Percentiles rank a stretch among this genome's conserved stretches.
Evolutionary conservation across 202 grass and related monocot genomes (phyloP).

Genomic region (Schoenoplectus tabernaemontani): DNA sequence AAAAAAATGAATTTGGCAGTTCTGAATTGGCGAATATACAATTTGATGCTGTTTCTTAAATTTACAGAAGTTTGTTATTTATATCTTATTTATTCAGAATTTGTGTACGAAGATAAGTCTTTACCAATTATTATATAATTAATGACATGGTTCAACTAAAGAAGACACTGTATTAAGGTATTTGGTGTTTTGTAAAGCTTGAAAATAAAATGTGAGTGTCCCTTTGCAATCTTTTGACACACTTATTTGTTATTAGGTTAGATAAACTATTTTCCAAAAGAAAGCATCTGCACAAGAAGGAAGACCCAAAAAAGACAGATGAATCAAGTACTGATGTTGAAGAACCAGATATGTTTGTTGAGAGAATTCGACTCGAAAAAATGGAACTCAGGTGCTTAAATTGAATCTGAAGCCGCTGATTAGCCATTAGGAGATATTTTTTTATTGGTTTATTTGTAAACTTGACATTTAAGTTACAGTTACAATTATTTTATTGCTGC

Average conservation of each 20-base stretch:
- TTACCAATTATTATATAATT: neutral
- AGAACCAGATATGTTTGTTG: constrained; percentile 57
- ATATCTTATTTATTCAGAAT: neutral
- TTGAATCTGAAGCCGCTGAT: neutral
- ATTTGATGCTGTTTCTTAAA: neutral
- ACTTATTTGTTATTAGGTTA: constrained; percentile 38
- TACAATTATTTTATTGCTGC: neutral
- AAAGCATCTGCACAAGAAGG: constrained; percentile 21
- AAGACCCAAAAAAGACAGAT: constrained; percentile 62
- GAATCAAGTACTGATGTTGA: constrained; percentile 40
- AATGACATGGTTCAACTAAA: too few species aligned
- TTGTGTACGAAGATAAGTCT: neutral
- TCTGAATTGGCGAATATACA: neutral
- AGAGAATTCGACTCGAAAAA: constrained; percentile 80
- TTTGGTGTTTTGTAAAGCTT: too few species aligned
- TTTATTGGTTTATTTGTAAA: constrained; percentile 6
- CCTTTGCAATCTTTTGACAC: neutral
- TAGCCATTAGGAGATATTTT: neutral
- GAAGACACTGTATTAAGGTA: too few species aligned
- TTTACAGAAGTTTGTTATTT: neutral
- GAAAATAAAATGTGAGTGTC: neutral
- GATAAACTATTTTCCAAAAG: constrained; percentile 52
- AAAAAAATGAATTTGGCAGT: neutral
- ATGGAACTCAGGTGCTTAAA: constrained; percentile 72
- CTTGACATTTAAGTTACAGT: constrained; percentile 11